A percentile compares a stretch with the other conserved stretches of the same genome.
These are phyloP conservation scores for Pythium rhizo-oryzae DNA, from an alignment of 352 stramenopile genomes.

Conservation along the genomic window DNA sequence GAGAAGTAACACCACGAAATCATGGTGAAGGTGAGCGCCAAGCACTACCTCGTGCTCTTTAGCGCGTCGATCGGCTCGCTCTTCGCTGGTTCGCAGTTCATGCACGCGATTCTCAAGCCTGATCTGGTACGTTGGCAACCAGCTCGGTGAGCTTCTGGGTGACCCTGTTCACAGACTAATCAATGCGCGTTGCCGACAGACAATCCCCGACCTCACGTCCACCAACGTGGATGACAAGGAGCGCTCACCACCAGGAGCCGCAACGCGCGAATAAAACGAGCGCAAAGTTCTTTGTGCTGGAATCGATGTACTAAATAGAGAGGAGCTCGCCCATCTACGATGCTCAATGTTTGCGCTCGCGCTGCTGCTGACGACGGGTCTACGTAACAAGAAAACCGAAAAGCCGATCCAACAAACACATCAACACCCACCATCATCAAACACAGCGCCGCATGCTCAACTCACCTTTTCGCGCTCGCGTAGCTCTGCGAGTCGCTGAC, in stretches of 20 bases:
- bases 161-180: not conserved
- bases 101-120: slow-evolving; percentile 83
- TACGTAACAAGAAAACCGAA: slow-evolving; percentile 16
- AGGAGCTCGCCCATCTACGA: slow-evolving; percentile 2
- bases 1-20: slow-evolving; percentile 2
- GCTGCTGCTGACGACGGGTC: slow-evolving; percentile 56
- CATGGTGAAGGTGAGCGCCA: slow-evolving; percentile 62
- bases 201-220: slow-evolving; percentile 45
- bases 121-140: slow-evolving; percentile 55
- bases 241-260: not conserved
- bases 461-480: slow-evolving; percentile 72
- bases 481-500: slow-evolving; percentile 64
- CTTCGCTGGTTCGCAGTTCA: slow-evolving; percentile 82
- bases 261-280: not conserved
- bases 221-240: slow-evolving; percentile 29
- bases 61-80: slow-evolving; percentile 73
- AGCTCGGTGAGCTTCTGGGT: not conserved
- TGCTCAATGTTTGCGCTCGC: slow-evolving; percentile 44
- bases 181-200: slow-evolving; percentile 28
- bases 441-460: not conserved
- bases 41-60: slow-evolving; percentile 81
- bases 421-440: not conserved
- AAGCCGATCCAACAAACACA: not conserved
- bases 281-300: not conserved
- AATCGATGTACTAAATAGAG: slow-evolving; percentile 26